These are phyloP conservation scores for Amphirosellinia nigrospora DNA, from an alignment of 495 filamentous ascomycete species.

Conservation along the genomic window DNA sequence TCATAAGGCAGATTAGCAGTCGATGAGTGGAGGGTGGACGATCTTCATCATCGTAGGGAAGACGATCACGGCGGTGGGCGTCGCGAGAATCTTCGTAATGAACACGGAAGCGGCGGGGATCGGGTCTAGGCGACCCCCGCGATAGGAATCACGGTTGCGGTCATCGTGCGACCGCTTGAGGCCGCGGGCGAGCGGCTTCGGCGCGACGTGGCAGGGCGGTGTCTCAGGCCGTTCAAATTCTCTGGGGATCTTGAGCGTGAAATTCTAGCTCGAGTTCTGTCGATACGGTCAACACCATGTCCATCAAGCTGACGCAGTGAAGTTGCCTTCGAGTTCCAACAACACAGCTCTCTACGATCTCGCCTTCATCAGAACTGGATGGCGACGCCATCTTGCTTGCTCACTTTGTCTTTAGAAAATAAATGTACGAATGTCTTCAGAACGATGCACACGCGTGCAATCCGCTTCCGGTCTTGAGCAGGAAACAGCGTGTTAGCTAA, in stretches of 20 bases:
- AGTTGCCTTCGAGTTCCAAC: constrained; percentile 66
- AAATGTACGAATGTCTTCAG: no score
- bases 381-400: constrained; percentile 54
- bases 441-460: constrained; percentile 34
- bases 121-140: constrained; percentile 50
- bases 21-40: constrained; percentile 57
- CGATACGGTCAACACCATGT: constrained; percentile 70
- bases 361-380: constrained; percentile 77
- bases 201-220: constrained; percentile 60
- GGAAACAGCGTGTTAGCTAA: constrained; percentile 40
- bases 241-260: constrained; percentile 74
- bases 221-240: constrained; percentile 76
- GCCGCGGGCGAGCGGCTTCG: constrained; percentile 60
- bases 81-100: constrained; percentile 64
- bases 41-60: constrained; percentile 71
- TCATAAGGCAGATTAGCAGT: constrained; percentile 57
- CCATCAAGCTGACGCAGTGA: constrained; percentile 57
- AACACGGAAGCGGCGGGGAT: constrained; percentile 65
- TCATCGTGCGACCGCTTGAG: constrained; percentile 74
- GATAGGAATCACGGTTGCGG: constrained; percentile 57
- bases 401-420: constrained; percentile 38
- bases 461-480: constrained; percentile 33
- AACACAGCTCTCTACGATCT: constrained; percentile 77
- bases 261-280: constrained; percentile 72
- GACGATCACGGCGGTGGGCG: constrained; percentile 50